Conservation (phyloP, 129 eudicot genomes). For the Artemisia annua region DNA sequence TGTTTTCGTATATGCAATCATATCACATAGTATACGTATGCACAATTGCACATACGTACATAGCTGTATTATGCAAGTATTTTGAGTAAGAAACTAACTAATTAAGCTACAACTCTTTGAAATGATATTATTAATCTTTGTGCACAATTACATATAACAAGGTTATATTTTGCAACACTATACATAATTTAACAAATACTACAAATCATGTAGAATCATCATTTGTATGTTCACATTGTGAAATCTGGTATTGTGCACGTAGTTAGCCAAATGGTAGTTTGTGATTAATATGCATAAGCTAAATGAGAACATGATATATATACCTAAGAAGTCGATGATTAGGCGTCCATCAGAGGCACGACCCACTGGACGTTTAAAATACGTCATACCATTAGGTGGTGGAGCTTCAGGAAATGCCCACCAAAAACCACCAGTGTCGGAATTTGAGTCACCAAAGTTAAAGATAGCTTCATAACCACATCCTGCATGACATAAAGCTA, state of each 20-base stretch:
- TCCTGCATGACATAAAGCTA: constrained; percentile 34
- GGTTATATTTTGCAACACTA: not conserved
- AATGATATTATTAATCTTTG: not conserved
- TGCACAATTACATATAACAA: not conserved
- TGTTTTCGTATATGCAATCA: not conserved
- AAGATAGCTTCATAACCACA: constrained; percentile 76
- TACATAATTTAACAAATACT: not conserved
- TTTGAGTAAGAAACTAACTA: no score
- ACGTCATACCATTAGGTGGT: constrained; percentile 84
- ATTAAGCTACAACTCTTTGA: no score
- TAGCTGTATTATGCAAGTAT: no score
- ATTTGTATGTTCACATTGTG: no score
- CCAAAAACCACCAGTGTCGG: constrained; percentile 94
- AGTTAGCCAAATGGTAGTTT: not conserved
- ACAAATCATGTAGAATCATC: no score
- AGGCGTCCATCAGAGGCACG: constrained; percentile 85
- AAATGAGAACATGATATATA: not conserved
- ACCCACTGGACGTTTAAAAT: constrained; percentile 77
- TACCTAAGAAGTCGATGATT: constrained; percentile 78
- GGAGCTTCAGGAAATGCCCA: constrained; percentile 74
- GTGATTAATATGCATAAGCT: not conserved
- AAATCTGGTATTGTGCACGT: no score
- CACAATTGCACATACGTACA: no score
- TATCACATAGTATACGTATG: not conserved
- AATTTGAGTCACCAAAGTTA: constrained; percentile 91